phyloP scores from a whole-genome alignment of 1,139 yeast genomes.

The Pichia sp. region DNA sequence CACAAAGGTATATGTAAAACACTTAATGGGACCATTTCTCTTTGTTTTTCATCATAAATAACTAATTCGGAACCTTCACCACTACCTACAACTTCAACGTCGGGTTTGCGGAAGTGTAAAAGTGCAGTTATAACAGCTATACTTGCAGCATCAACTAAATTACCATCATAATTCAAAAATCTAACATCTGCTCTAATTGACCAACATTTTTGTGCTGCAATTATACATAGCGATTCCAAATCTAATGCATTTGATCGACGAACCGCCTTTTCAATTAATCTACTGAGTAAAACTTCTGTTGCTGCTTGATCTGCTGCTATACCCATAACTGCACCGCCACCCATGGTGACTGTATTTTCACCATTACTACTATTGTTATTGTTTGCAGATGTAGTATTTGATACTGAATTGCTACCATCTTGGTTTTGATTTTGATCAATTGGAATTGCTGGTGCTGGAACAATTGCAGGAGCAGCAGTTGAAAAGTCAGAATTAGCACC shows the following conservation, averaged over 20 bases:
- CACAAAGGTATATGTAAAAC: conserved; percentile 87
- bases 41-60: conserved; percentile 65
- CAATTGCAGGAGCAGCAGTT: conserved; percentile 15
- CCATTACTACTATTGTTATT: background rate
- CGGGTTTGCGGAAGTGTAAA: conserved; percentile 78
- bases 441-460: conserved; percentile 11
- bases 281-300: conserved; percentile 70
- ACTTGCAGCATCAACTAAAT: conserved; percentile 83
- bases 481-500: conserved; percentile 34
- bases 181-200: conserved; percentile 82
- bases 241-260: conserved; percentile 87
- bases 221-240: conserved; percentile 80
- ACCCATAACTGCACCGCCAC: conserved; percentile 16
- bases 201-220: conserved; percentile 93
- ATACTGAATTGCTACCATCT: background rate
- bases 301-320: conserved; percentile 41
- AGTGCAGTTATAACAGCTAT: conserved; percentile 85
- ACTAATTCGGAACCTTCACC: conserved; percentile 35
- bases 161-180: conserved; percentile 85
- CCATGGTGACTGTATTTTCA: conserved; percentile 9
- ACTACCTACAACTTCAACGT: conserved; percentile 68
- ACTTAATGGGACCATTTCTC: conserved; percentile 82
- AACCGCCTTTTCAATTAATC: conserved; percentile 86
- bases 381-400: background rate
- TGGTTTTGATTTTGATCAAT: background rate